Percentiles rank a stretch among this genome's conserved stretches.
Evolutionary conservation across 192 early-diverging fungal species (phyloP).

Genomic region (Coemansia sp.): DNA sequence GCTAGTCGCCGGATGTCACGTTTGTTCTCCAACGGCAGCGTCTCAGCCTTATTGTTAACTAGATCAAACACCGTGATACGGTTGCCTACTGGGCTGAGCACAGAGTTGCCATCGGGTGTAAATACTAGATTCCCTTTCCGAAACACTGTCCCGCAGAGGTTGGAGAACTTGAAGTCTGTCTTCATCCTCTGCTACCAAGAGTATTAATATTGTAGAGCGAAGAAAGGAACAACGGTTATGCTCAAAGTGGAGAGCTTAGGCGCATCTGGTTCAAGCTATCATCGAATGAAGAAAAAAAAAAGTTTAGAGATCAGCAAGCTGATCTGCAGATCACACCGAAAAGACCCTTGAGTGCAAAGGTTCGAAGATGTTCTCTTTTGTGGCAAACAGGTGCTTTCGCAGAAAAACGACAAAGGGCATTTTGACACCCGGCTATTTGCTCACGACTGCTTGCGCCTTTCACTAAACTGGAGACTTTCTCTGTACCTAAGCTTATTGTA

Average conservation of each 20-base stretch:
- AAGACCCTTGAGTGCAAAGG: not conserved
- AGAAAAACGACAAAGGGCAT: not conserved
- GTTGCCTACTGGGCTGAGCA: constrained; percentile 97
- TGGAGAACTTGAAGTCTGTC: constrained; percentile 80
- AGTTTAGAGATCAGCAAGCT: not conserved
- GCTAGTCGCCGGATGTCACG: constrained; percentile 89
- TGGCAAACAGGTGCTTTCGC: not conserved
- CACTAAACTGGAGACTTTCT: not conserved
- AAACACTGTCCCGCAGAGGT: constrained; percentile 97
- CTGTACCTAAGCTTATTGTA: not conserved
- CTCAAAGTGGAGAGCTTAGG: not conserved
- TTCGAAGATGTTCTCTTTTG: not conserved
- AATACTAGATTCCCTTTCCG: constrained; percentile 93
- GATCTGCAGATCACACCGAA: not conserved
- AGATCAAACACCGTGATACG: constrained; percentile 94
- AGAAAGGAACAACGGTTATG: not conserved
- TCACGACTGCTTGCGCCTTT: not conserved
- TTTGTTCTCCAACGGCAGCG: constrained; percentile 91
- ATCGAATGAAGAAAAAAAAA: not conserved
- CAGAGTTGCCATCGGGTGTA: constrained; percentile 89
- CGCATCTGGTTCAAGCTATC: no score
- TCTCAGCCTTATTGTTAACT: constrained; percentile 86
- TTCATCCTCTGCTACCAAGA: constrained; percentile 40
- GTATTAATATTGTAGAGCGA: not conserved
- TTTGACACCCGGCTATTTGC: not conserved